A percentile compares a stretch with the other conserved stretches of the same genome.
These are phyloP conservation scores for Arthrobotrys conoides DNA, from an alignment of 2,329 filamentous ascomycete genomes.

Conservation along the genomic window DNA sequence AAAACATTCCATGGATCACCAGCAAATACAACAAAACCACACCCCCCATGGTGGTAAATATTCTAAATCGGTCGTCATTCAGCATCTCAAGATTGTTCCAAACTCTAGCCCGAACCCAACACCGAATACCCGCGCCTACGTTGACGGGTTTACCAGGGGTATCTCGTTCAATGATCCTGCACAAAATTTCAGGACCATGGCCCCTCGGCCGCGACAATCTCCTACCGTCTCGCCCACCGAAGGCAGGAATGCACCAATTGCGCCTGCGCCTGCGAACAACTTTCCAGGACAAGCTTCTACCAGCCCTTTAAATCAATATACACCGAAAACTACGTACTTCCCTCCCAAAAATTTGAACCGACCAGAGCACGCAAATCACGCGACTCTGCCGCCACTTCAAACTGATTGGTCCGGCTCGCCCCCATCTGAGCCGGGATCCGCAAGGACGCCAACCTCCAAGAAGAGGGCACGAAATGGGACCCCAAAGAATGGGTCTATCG, in stretches of 20 bases:
- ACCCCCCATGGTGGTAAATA: slow-evolving; percentile 13
- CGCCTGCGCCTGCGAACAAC: slow-evolving; percentile 40
- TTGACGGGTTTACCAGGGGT: slow-evolving; percentile 41
- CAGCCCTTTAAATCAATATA: slow-evolving; percentile 39
- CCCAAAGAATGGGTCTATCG: slow-evolving; percentile 51
- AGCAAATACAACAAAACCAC: slow-evolving; percentile 24
- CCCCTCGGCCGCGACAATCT: slow-evolving; percentile 38
- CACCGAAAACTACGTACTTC: slow-evolving; percentile 11
- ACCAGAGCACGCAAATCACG: slow-evolving; percentile 40
- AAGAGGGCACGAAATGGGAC: slow-evolving; percentile 55
- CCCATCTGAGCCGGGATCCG: slow-evolving; percentile 42
- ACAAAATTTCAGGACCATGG: slow-evolving; percentile 35
- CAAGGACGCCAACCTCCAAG: slow-evolving; percentile 54
- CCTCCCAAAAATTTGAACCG: slow-evolving; percentile 50
- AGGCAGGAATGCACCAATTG: slow-evolving; percentile 41
- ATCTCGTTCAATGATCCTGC: slow-evolving; percentile 41
- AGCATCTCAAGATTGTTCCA: slow-evolving; percentile 33
- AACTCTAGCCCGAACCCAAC: slow-evolving; percentile 23
- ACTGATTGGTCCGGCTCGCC: slow-evolving; percentile 47
- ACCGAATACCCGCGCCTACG: slow-evolving; percentile 32
- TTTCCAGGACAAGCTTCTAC: slow-evolving; percentile 41
- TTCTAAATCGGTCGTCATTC: slow-evolving; percentile 29
- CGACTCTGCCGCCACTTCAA: slow-evolving; percentile 49
- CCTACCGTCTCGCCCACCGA: slow-evolving; percentile 50
- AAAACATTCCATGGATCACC: slow-evolving; percentile 46